Base-by-base conservation (phyloP, 1,284 basidiomycete species). In the Ustilago cynodontis region DNA sequence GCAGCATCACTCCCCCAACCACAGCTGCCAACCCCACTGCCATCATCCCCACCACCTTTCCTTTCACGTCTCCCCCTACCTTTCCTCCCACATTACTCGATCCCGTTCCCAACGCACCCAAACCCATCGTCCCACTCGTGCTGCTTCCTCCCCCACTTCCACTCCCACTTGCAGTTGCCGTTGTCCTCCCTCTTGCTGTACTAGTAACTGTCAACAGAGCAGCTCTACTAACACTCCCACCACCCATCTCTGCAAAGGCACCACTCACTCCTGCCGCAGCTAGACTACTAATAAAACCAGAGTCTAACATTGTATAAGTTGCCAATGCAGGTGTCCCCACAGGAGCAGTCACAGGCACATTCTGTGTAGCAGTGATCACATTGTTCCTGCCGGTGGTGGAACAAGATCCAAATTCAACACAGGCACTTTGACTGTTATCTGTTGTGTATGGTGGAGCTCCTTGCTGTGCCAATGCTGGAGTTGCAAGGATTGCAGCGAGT, bases 351-450 rank as follows among this genome's bases (percentile, higher is more conserved):
- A 76, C 68, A 18, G 73, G 73, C 9, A 55, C 47, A 37, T 76
- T 71, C 33, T 76, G 68, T 1, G 73, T 65, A 0, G 54, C 68
- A 1, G 73, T 76, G 29, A 60, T 13, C 5, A 67, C 53, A 9
- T 53, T 47, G 20, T 59, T 59, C 1, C 68, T 65, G 13, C 64
- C 60, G 0, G 64, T 65, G 18, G 68, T 71, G 0, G 64, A 45
- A 49, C 73, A 76, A 1, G 64, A 65, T 14, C 73, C 73, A 56
- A 33, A 76, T 51, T 76, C 20, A 13, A 76, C 65, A 37, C 68
- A 76, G 1, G 68, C 73, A 3, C 37, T 45, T 49, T 68, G 65
- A 20, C 41, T 55, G 24, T 76, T 76, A 60, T 76, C 52, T 3
- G 73, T 76, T 4, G 67, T 63, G 33, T 37, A 63, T 26, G 66